Base-by-base conservation (phyloP, 495 filamentous ascomycete genomes). In the Podospora didyma region DNA sequence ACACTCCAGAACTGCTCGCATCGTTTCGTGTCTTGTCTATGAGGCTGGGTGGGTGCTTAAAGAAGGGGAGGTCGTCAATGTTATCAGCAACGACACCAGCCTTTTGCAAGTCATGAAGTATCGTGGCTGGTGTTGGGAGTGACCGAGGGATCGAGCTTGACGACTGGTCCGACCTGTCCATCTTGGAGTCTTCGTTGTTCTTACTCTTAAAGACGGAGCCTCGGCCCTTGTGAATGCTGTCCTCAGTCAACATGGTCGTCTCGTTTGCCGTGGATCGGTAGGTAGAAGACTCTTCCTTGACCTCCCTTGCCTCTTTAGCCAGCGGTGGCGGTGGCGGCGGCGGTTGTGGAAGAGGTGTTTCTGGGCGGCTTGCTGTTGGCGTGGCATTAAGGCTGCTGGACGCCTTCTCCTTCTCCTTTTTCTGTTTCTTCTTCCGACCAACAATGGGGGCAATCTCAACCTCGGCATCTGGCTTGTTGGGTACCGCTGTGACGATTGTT, bases 341-440 rank as follows among this genome's bases (percentile, higher is more conserved):
- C 17, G 71, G 68, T 24, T 60, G 60, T 19, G 3, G 26, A 31
- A 57, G 39, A 19, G 71, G 66, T 0, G 68, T 65, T 26, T 61
- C 51, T 19, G 73, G 70, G 19, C 75, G 76, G 54, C 76, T 76
- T 50, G 57, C 63, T 48, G 71, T 63, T 17, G 68, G 62, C 20
- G 72, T 74, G 3, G 61, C 67, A 4, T 20, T 56, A 6, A 39
- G 35, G 41, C 56, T 55, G 22, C 56, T 62, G n/a, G n/a, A n/a
- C 55, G 60, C 58, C 68, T 72, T 64, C 58, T 70, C 69, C 52
- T 75, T 78, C 34, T 82, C 80, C 73, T 92, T 95, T 77, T 90
- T 94, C 62, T 90, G 84, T 75, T 96, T 97, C 73, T 93, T 93
- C 74, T 95, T 95, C 37, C 91, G 77, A 26, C 89, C 89, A 39